A percentile compares a stretch with the other conserved stretches of the same genome.
Evolutionary conservation across 2,329 filamentous ascomycete genomes (phyloP).

Genomic region (Dactylellina haptotyla): DNA sequence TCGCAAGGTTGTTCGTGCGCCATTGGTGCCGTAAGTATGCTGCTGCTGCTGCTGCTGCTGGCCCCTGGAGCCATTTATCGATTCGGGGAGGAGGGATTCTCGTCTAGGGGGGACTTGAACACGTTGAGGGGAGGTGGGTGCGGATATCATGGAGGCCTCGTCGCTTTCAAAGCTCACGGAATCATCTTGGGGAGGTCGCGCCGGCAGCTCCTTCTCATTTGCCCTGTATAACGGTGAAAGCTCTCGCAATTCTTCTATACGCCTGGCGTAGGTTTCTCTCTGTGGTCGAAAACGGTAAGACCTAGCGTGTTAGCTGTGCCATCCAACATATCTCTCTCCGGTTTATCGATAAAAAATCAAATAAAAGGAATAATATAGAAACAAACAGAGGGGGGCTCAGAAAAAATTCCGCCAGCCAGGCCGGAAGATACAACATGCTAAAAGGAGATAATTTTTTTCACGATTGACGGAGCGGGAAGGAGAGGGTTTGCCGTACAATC

Average conservation of each 20-base stretch:
- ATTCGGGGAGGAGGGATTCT: slow-evolving; percentile 59
- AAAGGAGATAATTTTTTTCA: too few species aligned
- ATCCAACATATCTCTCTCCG: too few species aligned
- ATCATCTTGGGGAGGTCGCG: slow-evolving; percentile 69
- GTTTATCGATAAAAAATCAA: slow-evolving; percentile 7
- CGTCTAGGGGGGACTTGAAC: slow-evolving; percentile 59
- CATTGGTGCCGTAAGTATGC: slow-evolving; percentile 18
- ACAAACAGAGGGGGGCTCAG: too few species aligned
- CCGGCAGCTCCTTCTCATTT: slow-evolving; percentile 80
- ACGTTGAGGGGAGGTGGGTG: slow-evolving; percentile 54
- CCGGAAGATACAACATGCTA: too few species aligned
- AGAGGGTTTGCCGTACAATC: slow-evolving; percentile 73
- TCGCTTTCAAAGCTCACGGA: slow-evolving; percentile 54
- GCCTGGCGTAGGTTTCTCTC: slow-evolving; percentile 88
- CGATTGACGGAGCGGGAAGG: neutral
- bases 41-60: slow-evolving; percentile 12
- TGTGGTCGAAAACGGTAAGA: slow-evolving; percentile 60
- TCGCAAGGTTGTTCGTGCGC: slow-evolving; percentile 21
- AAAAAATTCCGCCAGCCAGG: too few species aligned
- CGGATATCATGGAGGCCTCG: slow-evolving; percentile 40
- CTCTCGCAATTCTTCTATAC: slow-evolving; percentile 85
- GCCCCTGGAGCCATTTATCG: slow-evolving; percentile 27
- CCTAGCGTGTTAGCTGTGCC: slow-evolving; percentile 31
- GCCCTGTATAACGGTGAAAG: slow-evolving; percentile 68
- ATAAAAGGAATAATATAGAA: slow-evolving; percentile 11